A percentile compares a stretch with the other conserved stretches of the same genome.
These are phyloP conservation scores for Byssochlamys sp. DNA, from an alignment of 2,329 filamentous ascomycete species.

Conservation along the genomic window DNA sequence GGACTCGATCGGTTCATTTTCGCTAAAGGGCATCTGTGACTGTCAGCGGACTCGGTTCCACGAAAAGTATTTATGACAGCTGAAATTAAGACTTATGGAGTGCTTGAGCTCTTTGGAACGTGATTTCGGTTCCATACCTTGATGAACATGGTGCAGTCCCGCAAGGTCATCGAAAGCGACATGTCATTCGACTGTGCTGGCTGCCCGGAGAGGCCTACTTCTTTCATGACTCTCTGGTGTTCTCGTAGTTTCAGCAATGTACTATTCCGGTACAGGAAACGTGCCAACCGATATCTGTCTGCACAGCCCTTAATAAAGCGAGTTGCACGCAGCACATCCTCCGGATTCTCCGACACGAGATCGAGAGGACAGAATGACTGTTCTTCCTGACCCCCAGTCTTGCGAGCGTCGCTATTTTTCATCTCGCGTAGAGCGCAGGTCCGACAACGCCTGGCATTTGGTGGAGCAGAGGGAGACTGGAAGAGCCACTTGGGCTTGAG, in stretches of 20 bases:
- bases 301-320: slow-evolving; percentile 25
- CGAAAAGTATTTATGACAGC: background rate
- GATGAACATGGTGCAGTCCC: slow-evolving; percentile 69
- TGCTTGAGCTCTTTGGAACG: background rate
- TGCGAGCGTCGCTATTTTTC: slow-evolving; percentile 33
- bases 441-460: slow-evolving; percentile 55
- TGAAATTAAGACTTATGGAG: background rate
- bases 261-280: slow-evolving; percentile 24
- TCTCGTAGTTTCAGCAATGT: slow-evolving; percentile 26
- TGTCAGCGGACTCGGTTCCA: slow-evolving; percentile 1
- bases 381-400: slow-evolving; percentile 18
- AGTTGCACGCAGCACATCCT: slow-evolving; percentile 38
- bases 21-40: slow-evolving; percentile 25
- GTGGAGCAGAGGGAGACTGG: slow-evolving; percentile 64
- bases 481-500: slow-evolving; percentile 80
- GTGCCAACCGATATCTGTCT: slow-evolving; percentile 28
- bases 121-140: slow-evolving; percentile 37
- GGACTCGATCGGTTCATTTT: slow-evolving; percentile 26
- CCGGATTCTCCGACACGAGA: slow-evolving; percentile 42
- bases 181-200: slow-evolving; percentile 39
- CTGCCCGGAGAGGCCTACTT: slow-evolving; percentile 28
- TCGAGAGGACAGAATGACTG: slow-evolving; percentile 55
- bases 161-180: slow-evolving; percentile 65
- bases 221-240: slow-evolving; percentile 24
- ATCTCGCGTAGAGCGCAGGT: slow-evolving; percentile 57